Evolutionary conservation across 495 filamentous ascomycete genomes (phyloP).

Genomic region (Hyphodiscus hymeniophilus): DNA sequence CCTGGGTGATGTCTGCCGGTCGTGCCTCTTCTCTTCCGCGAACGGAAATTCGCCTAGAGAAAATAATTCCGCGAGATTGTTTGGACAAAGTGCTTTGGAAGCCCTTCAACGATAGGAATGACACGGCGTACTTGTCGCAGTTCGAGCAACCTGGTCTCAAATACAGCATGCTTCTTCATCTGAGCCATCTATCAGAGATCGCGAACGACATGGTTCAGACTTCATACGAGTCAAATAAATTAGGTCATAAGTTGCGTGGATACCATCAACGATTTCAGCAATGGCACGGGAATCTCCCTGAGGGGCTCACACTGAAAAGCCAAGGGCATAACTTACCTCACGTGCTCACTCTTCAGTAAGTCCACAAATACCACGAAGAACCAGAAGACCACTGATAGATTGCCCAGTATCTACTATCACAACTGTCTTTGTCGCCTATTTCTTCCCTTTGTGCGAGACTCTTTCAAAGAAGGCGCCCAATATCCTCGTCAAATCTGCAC

Average conservation of each 20-base stretch:
- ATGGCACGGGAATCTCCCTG: conserved; percentile 35
- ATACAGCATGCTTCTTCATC: conserved; percentile 26
- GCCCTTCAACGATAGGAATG: conserved; percentile 20
- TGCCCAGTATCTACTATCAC: conserved; percentile 28
- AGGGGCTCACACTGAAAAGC: conserved; percentile 24
- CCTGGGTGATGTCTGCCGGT: conserved; percentile 34
- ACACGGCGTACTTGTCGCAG: background rate
- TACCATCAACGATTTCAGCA: conserved; percentile 29
- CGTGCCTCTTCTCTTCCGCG: conserved; percentile 34
- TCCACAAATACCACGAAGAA: conserved; percentile 5
- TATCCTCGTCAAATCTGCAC: conserved; percentile 27
- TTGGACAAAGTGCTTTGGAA: conserved; percentile 26
- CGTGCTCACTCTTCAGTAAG: conserved; percentile 34
- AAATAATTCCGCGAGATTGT: conserved; percentile 21
- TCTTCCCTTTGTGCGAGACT: conserved; percentile 28
- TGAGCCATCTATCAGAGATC: conserved; percentile 32
- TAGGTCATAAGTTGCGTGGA: conserved; percentile 31
- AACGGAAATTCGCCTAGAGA: conserved; percentile 32
- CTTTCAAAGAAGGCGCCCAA: conserved; percentile 20
- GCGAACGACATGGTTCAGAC: conserved; percentile 35
- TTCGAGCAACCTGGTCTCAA: conserved; percentile 12
- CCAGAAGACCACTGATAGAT: background rate
- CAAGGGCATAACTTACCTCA: conserved; percentile 23
- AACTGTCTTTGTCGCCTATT: conserved; percentile 29
- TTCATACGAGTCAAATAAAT: conserved; percentile 39